Evolutionary conservation across 805 yeast genomes (phyloP), one percentile per base, ranked within the genome.

Genomic region (Kurtzmaniella fragi): DNA sequence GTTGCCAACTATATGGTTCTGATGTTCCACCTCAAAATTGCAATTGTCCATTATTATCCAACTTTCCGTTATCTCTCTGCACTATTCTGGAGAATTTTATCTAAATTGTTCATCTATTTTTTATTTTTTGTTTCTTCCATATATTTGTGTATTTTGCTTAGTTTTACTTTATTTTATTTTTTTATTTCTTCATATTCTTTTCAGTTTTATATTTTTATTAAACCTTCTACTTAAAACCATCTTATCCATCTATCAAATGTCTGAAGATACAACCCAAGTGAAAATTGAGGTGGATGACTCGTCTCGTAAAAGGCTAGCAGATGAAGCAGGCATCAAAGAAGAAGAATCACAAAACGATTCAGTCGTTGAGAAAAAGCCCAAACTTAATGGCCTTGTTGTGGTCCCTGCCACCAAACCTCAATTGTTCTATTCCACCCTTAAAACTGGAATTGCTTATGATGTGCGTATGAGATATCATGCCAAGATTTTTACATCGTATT

Each of bases 391-490:
- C 28, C 44, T 59, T 30, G 56, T 64, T 14, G 67, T 65, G 25
- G 84, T 82, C 1, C 84, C 89, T 3, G 66, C 67, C 7, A 72
- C 75, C 10, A 69, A 71, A 27, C 91, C 95, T 2, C 80, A 81
- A 43, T 66, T 86, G n/a, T 71, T 72, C 39, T 85, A 85, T 56
- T 71, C 76, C 17, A 86, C 85, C 2, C 64, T 84, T 52, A 91
- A 89, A 58, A 91, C 99, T 0, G 99, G 99, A 0, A 66, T 93
- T 6, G 91, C 95, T 42, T 93, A 93, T 62, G 99, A 93, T 59
- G 97, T 89, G 15, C 73, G 98, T 46, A 93, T 93, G 98, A 74
- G 99, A 45, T 93, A 91, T 60, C 99, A 93, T 59, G 95, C 97
- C 30, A 87, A 89, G 56, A 82, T 93, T 38, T 90, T 85, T 64